Percentiles rank a stretch among this genome's conserved stretches.
Conservation (phyloP, 306 rosid genomes). For the Ormosia emarginata region DNA sequence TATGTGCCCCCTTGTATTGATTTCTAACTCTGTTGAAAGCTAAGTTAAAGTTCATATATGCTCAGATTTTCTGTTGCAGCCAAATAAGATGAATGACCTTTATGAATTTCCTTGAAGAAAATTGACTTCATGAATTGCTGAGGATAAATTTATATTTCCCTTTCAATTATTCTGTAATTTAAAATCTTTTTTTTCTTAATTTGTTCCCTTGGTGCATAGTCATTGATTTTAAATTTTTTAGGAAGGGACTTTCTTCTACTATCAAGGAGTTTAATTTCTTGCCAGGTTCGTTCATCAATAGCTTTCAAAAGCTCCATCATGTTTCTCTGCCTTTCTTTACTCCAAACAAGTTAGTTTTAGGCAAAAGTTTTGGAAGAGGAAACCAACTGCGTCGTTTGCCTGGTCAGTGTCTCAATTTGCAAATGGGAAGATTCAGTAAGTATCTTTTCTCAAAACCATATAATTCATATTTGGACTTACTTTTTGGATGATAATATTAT, state of each 20-base stretch:
- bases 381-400: constrained; percentile 6
- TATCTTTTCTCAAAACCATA: constrained; percentile 22
- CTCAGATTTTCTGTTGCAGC: neutral
- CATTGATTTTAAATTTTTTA: constrained; percentile 19
- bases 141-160: neutral
- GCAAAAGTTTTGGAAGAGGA: constrained; percentile 27
- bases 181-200: neutral
- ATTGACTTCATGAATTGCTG: neutral
- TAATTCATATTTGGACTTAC: neutral
- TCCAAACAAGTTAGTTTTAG: constrained; percentile 20
- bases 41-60: neutral
- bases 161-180: neutral
- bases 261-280: constrained; percentile 34
- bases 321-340: constrained; percentile 26
- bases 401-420: constrained; percentile 26
- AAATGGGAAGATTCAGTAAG: constrained; percentile 46
- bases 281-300: constrained; percentile 31
- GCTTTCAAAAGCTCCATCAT: constrained; percentile 23
- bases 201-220: neutral
- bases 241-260: constrained; percentile 44
- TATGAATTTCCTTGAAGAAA: neutral
- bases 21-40: constrained; percentile 6
- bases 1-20: neutral
- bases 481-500: neutral
- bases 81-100: neutral